Evolutionary conservation across 1,284 basidiomycete species (phyloP).

Genomic region (Malassezia restricta): DNA sequence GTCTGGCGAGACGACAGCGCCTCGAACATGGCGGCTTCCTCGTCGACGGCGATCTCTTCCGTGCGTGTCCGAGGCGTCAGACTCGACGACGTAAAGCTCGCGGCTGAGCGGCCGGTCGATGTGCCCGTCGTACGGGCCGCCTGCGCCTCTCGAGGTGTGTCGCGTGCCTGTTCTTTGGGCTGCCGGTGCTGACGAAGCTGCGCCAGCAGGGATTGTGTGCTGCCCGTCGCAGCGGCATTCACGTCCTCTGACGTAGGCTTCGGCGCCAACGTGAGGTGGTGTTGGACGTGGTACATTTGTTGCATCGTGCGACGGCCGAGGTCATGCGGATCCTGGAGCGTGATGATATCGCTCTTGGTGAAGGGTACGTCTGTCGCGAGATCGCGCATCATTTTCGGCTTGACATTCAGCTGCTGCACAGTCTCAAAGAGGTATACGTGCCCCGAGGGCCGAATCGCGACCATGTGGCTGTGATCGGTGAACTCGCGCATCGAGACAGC

Average conservation of each 20-base stretch:
- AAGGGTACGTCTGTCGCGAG: conserved; percentile 69
- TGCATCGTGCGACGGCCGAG: conserved; percentile 17
- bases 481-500: conserved; percentile 50
- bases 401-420: conserved; percentile 57
- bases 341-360: conserved; percentile 76
- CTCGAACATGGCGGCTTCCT: conserved; percentile 77
- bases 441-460: conserved; percentile 51
- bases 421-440: conserved; percentile 80
- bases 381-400: conserved; percentile 60
- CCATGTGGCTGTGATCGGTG: conserved; percentile 50
- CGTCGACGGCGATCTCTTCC: conserved; percentile 74
- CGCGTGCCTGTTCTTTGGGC: not conserved
- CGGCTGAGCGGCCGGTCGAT: conserved; percentile 77
- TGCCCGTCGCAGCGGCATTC: conserved; percentile 41
- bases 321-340: conserved; percentile 52
- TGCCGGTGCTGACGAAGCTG: conserved; percentile 12
- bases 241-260: conserved; percentile 36
- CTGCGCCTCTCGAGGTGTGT: not conserved
- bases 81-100: conserved; percentile 82
- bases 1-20: conserved; percentile 49
- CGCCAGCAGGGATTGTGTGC: conserved; percentile 28
- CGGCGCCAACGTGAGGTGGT: conserved; percentile 21
- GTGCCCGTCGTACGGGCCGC: conserved; percentile 68
- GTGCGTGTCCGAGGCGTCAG: conserved; percentile 65
- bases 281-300: conserved; percentile 18